phyloP scores from a whole-genome alignment of 768 basidiomycete species.

The Filobasidium floriforme region DNA sequence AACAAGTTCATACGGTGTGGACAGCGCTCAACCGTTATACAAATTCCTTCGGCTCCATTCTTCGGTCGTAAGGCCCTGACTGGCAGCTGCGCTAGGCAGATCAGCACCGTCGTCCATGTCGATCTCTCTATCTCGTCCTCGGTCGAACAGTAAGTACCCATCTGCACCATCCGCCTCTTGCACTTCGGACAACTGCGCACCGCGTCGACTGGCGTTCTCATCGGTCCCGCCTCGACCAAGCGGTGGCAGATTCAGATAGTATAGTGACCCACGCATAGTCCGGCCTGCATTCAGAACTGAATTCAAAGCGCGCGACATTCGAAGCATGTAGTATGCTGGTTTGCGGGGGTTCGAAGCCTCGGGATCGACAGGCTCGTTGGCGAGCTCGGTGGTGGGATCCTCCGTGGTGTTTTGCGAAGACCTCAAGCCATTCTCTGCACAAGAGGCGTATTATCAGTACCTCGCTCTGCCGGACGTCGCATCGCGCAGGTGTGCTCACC shows the following conservation, averaged over 20 bases:
- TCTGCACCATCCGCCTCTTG: constrained; percentile 6
- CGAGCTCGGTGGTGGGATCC: constrained; percentile 15
- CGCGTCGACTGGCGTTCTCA: constrained; percentile 8
- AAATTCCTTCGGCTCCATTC: constrained; percentile 20
- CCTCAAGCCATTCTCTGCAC: constrained; percentile 19
- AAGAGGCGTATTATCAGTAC: not conserved
- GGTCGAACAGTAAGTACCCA: constrained; percentile 11
- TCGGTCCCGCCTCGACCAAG: not conserved
- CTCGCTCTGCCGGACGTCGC: not conserved
- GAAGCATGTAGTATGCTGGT: constrained; percentile 14
- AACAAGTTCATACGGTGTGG: not conserved
- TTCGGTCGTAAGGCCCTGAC: constrained; percentile 17
- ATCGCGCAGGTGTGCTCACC: constrained; percentile 19
- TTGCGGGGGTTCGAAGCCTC: constrained; percentile 7
- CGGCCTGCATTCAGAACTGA: constrained; percentile 3
- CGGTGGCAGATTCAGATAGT: constrained; percentile 6
- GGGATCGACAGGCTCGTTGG: constrained; percentile 12
- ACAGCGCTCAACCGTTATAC: constrained; percentile 18
- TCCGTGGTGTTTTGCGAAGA: constrained; percentile 13
- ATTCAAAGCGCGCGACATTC: constrained; percentile 8
- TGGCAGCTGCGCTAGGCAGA: constrained; percentile 13
- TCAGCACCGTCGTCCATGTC: constrained; percentile 20
- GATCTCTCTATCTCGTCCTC: constrained; percentile 9
- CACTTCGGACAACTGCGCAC: not conserved
- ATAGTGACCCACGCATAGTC: constrained; percentile 1